A percentile compares a stretch with the other conserved stretches of the same genome.
These are phyloP conservation scores for Adansonia rubrostipa DNA, from an alignment of 441 rosid species.

Conservation along the genomic window DNA sequence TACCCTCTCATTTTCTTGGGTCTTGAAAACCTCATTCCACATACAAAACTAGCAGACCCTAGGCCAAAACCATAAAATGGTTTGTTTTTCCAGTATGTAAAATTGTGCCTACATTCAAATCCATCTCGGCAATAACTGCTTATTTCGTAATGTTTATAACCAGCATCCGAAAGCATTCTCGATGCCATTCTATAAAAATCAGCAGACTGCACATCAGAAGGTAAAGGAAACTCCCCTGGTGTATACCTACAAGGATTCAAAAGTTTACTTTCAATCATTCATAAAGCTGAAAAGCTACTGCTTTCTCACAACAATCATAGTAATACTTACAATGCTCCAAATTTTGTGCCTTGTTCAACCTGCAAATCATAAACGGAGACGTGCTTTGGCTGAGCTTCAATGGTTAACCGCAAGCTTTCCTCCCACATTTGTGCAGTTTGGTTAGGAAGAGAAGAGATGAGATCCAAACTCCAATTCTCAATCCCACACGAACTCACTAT, in stretches of 20 bases:
- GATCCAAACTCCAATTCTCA: constrained; percentile 92
- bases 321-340: constrained; percentile 67
- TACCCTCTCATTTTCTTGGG: constrained; percentile 81
- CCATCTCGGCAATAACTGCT: constrained; percentile 75
- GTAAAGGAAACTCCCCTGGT: constrained; percentile 86
- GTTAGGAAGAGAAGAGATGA: constrained; percentile 89
- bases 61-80: constrained; percentile 91
- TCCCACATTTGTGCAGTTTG: constrained; percentile 88
- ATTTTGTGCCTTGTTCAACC: constrained; percentile 93
- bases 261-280: not conserved
- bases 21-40: constrained; percentile 90
- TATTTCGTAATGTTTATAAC: constrained; percentile 82
- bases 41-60: constrained; percentile 86
- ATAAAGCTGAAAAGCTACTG: not conserved
- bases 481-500: constrained; percentile 65
- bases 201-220: constrained; percentile 79
- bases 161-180: constrained; percentile 60
- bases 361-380: constrained; percentile 95
- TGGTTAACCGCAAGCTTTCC: constrained; percentile 66
- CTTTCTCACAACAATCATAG: constrained; percentile 4
- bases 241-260: constrained; percentile 61
- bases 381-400: constrained; percentile 67
- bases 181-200: constrained; percentile 79
- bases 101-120: constrained; percentile 80
- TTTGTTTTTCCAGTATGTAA: constrained; percentile 80